These are phyloP conservation scores for Cubamyces lactineus DNA, from an alignment of 768 basidiomycete genomes.

Conservation along the genomic window DNA sequence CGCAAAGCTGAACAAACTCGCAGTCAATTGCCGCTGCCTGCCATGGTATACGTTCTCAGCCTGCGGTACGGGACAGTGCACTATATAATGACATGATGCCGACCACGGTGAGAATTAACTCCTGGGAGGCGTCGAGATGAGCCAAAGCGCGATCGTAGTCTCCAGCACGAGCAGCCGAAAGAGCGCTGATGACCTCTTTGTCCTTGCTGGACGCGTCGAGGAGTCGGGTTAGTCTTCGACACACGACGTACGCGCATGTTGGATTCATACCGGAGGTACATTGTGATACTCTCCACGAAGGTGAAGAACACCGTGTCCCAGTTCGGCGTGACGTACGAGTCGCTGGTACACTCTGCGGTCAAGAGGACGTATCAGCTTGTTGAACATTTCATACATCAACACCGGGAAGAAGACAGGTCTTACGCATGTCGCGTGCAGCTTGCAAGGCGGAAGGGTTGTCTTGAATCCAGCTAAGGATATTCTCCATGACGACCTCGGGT, in stretches of 20 bases:
- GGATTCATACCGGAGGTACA: slow-evolving; percentile 4
- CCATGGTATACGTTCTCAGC: not conserved
- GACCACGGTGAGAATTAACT: slow-evolving; percentile 5
- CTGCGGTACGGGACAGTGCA: not conserved
- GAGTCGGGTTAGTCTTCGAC: too few relatives aligned
- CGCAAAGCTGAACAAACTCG: slow-evolving; percentile 11
- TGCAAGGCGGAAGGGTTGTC: not conserved
- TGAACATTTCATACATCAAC: not conserved
- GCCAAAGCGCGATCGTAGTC: not conserved
- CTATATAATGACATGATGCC: not conserved
- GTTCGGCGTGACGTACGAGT: not conserved
- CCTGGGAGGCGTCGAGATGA: slow-evolving; percentile 4
- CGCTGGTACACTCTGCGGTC: not conserved
- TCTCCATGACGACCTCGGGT: not conserved
- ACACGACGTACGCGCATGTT: too few relatives aligned
- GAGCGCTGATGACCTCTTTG: not conserved
- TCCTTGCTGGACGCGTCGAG: not conserved
- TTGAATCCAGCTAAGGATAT: not conserved
- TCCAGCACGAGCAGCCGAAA: slow-evolving; percentile 3
- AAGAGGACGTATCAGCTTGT: too few relatives aligned
- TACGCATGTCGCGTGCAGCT: not conserved
- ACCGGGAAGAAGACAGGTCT: not conserved
- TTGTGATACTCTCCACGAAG: slow-evolving; percentile 7
- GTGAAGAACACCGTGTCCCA: slow-evolving; percentile 9
- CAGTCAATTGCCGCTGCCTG: slow-evolving; percentile 1